Percentiles rank a stretch among this genome's conserved stretches.
phyloP scores from a whole-genome alignment of 2,329 filamentous ascomycete species.

The Cladophialophora bantiana region DNA sequence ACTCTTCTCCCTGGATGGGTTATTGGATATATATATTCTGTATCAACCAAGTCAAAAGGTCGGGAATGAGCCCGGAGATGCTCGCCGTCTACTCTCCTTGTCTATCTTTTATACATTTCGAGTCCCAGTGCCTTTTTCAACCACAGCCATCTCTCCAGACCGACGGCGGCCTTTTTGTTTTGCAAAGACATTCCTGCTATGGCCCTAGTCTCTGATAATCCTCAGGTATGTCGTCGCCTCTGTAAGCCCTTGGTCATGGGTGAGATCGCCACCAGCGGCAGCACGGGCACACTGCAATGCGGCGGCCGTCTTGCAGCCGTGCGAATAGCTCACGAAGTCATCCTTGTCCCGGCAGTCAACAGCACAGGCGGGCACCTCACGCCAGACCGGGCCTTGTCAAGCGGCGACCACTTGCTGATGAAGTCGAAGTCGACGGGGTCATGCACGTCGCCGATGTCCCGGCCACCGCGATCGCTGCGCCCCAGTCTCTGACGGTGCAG shows the following conservation, averaged over 20 bases:
- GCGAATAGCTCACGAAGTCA: constrained; percentile 17
- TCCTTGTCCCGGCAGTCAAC: constrained; percentile 21
- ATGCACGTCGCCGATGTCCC: constrained; percentile 21
- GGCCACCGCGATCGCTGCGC: constrained; percentile 5
- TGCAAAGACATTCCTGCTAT: constrained; percentile 14
- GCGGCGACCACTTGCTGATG: constrained; percentile 12
- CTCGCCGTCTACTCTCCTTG: too few relatives aligned
- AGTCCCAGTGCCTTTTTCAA: constrained; percentile 19
- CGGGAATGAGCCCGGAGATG: too few relatives aligned
- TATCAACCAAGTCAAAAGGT: too few relatives aligned
- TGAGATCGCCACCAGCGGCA: not conserved
- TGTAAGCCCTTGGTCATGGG: not conserved
- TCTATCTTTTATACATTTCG: not conserved
- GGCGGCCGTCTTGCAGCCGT: constrained; percentile 20
- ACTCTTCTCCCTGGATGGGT: too few relatives aligned
- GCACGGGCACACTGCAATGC: constrained; percentile 11
- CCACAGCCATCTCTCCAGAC: constrained; percentile 21
- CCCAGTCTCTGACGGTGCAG: constrained; percentile 19
- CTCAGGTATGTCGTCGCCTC: not conserved
- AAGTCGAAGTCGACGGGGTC: constrained; percentile 11
- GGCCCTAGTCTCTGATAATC: constrained; percentile 19
- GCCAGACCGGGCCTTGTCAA: constrained; percentile 6
- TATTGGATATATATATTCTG: too few relatives aligned
- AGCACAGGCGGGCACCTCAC: constrained; percentile 17
- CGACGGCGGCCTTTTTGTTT: constrained; percentile 16